Evolutionary conservation across 352 stramenopile genomes (phyloP), one percentile per base, ranked within the genome.

Genomic region (Globisporangium radiosum): DNA sequence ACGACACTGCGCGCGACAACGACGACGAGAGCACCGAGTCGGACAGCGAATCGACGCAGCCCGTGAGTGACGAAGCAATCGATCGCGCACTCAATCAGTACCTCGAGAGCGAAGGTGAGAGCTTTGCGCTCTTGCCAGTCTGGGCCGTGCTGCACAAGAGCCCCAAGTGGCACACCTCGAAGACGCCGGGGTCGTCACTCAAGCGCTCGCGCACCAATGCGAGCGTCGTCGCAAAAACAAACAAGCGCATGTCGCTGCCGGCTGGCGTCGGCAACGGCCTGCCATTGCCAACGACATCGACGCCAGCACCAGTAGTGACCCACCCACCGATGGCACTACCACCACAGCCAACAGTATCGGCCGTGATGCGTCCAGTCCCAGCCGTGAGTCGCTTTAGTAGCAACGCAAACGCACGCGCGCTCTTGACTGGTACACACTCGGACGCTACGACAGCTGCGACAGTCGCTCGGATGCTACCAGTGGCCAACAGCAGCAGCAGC

Each of bases 131-230:
- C 9, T 19, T 49, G 52, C 14, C 39, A 10, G 52, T 57, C n/a
- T 57, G 40, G 39, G 13, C 25, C 38, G 45, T 57, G 7, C 52
- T 57, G 7, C 39, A 49, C 7, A 57, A 48, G 52, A 57, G 52
- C 40, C 10, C 38, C 38, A 57, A 57, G 52, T 57, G 52, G 52
- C 52, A 50, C 40, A 49, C 39, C 52, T 47, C 52, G 39, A 57
- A 57, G 39, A 57, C 52, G 5, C 52, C 52, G 3, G 52, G 39
- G 25, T 57, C 52, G 8, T 43, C 52, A 13, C 19, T 57, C 8
- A 57, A 57, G 40, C 52, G 52, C 37, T 57, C 52, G 17, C 52
- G 52, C 17, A 50, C 45, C 7, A 50, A 13, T 13, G 17, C 7
- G 14, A 13, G 17, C n/a, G n/a, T 15, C 25, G 25, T 19, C 45